Conservation (phyloP, 495 filamentous ascomycete genomes). For the Massariosphaeria phaeospora region DNA sequence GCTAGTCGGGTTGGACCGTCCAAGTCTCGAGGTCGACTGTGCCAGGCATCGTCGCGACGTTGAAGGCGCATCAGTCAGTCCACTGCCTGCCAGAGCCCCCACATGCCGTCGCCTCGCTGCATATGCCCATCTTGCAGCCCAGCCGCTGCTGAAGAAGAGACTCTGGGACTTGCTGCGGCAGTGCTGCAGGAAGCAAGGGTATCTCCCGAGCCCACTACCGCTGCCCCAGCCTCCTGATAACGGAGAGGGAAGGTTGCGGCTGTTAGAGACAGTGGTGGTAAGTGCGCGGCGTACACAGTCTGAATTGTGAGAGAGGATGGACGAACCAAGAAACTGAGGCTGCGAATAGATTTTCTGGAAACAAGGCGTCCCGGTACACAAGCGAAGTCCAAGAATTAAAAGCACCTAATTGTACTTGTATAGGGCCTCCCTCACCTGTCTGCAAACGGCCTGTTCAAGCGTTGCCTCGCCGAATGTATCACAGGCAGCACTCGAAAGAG, state of each 20-base stretch:
- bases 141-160: neutral
- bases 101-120: conserved; percentile 12
- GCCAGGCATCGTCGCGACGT: neutral
- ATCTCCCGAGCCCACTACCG: neutral
- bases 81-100: neutral
- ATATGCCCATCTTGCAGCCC: neutral
- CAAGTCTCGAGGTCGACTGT: conserved; percentile 12
- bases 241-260: conserved; percentile 20
- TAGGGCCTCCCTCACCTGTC: neutral
- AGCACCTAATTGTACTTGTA: neutral
- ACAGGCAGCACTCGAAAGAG: conserved; percentile 9
- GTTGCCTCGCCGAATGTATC: conserved; percentile 6
- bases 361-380: conserved; percentile 9
- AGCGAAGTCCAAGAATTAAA: neutral
- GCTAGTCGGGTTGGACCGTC: conserved; percentile 8
- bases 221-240: conserved; percentile 11
- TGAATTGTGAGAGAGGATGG: conserved; percentile 1
- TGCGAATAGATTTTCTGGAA: conserved; percentile 10
- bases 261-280: conserved; percentile 25
- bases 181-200: conserved; percentile 28
- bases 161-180: neutral
- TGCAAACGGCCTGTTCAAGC: conserved; percentile 16
- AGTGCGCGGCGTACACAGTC: conserved; percentile 12
- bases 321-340: neutral
- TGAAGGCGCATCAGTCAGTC: conserved; percentile 1